Percentiles rank a stretch among this genome's conserved stretches.
Evolutionary conservation across 768 basidiomycete species (phyloP).

Genomic region (Omphalotus guepiniiformis): DNA sequence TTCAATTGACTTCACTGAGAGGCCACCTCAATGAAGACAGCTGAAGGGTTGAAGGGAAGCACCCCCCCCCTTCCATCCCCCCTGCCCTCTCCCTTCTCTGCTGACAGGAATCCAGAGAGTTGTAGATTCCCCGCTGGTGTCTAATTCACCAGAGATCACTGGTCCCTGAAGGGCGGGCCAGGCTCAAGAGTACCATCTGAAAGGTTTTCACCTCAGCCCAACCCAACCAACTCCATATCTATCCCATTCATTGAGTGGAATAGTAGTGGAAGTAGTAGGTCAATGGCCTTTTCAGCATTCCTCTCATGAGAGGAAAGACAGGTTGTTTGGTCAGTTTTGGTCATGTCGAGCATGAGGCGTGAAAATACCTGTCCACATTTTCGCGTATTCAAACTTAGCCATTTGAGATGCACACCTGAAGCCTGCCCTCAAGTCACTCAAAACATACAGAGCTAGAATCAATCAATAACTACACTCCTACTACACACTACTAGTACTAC

Average conservation of each 20-base stretch:
- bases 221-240: no score
- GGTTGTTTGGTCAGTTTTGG: not conserved
- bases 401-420: not conserved
- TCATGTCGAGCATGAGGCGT: not conserved
- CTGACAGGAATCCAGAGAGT: not conserved
- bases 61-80: not conserved
- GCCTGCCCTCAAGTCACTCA: no score
- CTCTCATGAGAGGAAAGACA: not conserved
- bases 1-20: no score
- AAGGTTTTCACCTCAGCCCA: no score
- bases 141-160: constrained; percentile 5
- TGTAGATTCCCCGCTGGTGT: constrained; percentile 3
- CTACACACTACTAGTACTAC: no score
- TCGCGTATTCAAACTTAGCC: not conserved
- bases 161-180: not conserved
- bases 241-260: no score
- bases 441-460: no score
- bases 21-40: no score
- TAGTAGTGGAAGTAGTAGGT: not conserved
- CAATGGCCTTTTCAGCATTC: no score
- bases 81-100: not conserved
- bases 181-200: constrained; percentile 6
- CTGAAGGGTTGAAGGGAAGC: no score
- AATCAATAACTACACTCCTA: no score
- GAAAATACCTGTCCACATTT: constrained; percentile 5